Percentiles rank a stretch among this genome's conserved stretches.
phyloP scores from a whole-genome alignment of 2,329 filamentous ascomycete species.

The Pyrenophora tritici-repentis region DNA sequence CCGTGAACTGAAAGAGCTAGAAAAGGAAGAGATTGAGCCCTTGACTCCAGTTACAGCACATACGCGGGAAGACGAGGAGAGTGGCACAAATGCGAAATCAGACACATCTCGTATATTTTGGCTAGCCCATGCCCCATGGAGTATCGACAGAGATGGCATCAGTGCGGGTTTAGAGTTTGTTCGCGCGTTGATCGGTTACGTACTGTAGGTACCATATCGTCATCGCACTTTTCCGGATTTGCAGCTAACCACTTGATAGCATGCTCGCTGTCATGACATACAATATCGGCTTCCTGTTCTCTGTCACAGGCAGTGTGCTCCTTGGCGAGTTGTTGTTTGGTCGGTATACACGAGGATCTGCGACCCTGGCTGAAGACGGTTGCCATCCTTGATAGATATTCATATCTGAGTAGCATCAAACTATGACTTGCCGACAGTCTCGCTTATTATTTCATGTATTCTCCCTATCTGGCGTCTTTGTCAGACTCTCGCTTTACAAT shows the following conservation, averaged over 20 bases:
- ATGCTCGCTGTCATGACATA: conserved; percentile 44
- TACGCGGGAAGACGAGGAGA: background rate
- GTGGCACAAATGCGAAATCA: background rate
- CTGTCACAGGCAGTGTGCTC: conserved; percentile 36
- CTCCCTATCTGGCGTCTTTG: too few relatives aligned
- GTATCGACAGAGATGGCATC: conserved; percentile 24
- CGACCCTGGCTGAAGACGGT: conserved; percentile 30
- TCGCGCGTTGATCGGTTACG: conserved; percentile 35
- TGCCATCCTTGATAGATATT: conserved; percentile 28
- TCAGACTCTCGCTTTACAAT: too few relatives aligned
- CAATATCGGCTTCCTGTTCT: conserved; percentile 39
- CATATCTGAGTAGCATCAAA: too few relatives aligned
- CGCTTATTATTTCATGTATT: too few relatives aligned
- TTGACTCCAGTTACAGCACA: conserved; percentile 16
- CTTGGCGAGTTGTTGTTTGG: conserved; percentile 37
- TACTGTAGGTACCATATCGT: conserved; percentile 26
- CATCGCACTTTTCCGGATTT: background rate
- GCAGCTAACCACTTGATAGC: conserved; percentile 13
- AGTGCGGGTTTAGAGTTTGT: conserved; percentile 30
- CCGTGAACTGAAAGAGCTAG: conserved; percentile 16
- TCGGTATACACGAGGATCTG: conserved; percentile 27
- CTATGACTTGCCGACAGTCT: too few relatives aligned
- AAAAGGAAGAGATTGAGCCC: conserved; percentile 24
- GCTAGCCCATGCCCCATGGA: conserved; percentile 27
- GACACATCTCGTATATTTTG: conserved; percentile 15